Conservation (phyloP, 2,329 filamentous ascomycete genomes). For the Tothia fuscella region DNA sequence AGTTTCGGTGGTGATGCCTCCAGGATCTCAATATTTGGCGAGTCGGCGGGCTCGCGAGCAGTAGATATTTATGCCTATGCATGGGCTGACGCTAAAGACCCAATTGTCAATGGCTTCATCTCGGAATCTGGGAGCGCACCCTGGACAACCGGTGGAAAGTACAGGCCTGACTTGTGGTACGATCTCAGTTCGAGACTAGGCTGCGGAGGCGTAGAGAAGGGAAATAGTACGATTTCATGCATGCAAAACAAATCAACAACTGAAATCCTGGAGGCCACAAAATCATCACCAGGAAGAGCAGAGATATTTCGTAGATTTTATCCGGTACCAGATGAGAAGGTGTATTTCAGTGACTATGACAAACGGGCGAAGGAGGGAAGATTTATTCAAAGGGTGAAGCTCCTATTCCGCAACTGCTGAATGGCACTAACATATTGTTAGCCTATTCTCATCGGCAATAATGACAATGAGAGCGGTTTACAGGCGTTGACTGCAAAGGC, state of each 20-base stretch:
- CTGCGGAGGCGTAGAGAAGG: constrained; percentile 1
- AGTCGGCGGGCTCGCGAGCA: constrained; percentile 32
- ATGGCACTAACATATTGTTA: too few species aligned
- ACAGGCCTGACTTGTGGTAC: constrained; percentile 1
- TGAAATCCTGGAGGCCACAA: constrained; percentile 15
- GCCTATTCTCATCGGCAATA: constrained; percentile 10
- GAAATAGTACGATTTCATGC: constrained; percentile 12
- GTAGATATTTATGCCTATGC: constrained; percentile 24
- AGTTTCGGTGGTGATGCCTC: constrained; percentile 39
- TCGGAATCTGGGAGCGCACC: constrained; percentile 7
- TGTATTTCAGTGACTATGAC: constrained; percentile 6
- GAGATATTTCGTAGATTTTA: constrained; percentile 12
- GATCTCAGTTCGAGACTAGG: constrained; percentile 2
- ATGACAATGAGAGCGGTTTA: constrained; percentile 9
- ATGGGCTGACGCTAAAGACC: constrained; percentile 17
- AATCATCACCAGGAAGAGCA: constrained; percentile 5
- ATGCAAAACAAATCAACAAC: constrained; percentile 15
- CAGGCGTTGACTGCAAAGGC: neutral
- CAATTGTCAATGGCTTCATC: constrained; percentile 20
- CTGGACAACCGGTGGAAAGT: constrained; percentile 11
- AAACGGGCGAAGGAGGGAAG: neutral
- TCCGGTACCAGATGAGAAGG: constrained; percentile 8
- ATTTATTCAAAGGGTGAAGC: constrained; percentile 6
- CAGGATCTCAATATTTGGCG: constrained; percentile 36
- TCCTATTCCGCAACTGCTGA: too few species aligned